A percentile compares a stretch with the other conserved stretches of the same genome.
Evolutionary conservation across 1,284 basidiomycete species (phyloP).

Genomic region (Marasmius oreades): DNA sequence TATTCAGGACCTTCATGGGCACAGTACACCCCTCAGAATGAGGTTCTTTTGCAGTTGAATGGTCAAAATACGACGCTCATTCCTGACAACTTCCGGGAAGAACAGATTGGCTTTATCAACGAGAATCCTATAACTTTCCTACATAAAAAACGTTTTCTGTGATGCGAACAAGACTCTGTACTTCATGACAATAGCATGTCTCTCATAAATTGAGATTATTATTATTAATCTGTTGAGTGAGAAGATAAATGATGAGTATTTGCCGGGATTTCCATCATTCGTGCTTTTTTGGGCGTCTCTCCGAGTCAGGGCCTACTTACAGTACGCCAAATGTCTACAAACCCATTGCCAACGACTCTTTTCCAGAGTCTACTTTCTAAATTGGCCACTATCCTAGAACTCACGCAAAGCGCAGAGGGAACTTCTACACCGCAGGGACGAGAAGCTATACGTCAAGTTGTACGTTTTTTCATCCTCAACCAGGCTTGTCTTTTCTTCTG

Average conservation of each 20-base stretch:
- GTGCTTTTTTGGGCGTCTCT: no score
- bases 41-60: constrained; percentile 37
- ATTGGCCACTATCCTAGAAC: constrained; percentile 48
- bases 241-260: no score
- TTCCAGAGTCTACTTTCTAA: constrained; percentile 54
- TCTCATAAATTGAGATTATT: no score
- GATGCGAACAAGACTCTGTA: neutral
- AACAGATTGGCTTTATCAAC: constrained; percentile 35
- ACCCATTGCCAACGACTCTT: constrained; percentile 37
- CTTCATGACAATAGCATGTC: no score
- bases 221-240: no score
- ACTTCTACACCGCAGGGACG: constrained; percentile 50
- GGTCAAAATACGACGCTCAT: constrained; percentile 33
- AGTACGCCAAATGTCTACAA: constrained; percentile 29
- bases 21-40: constrained; percentile 27
- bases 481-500: neutral
- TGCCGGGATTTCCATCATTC: no score
- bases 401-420: constrained; percentile 51
- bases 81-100: constrained; percentile 32
- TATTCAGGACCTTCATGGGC: constrained; percentile 34
- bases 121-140: constrained; percentile 25
- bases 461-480: constrained; percentile 27
- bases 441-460: constrained; percentile 61
- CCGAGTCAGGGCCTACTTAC: no score
- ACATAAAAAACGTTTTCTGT: constrained; percentile 15